phyloP scores from a whole-genome alignment of 1,139 yeast genomes.

The Yueomyces sp. region DNA sequence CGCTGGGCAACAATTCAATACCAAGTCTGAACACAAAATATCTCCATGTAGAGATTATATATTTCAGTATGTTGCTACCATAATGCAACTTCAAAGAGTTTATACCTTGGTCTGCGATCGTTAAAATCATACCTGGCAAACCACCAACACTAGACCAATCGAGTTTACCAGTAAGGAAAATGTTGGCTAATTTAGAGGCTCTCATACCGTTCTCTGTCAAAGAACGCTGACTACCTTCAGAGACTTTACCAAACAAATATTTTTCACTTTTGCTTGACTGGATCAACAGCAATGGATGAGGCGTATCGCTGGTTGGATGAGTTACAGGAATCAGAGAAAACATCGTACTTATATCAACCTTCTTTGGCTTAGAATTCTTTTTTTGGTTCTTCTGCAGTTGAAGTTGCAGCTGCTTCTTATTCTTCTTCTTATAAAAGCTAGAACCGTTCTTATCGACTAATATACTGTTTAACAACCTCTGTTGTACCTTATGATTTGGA shows the following conservation, averaged over 20 bases:
- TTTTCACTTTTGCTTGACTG: slow-evolving; percentile 35
- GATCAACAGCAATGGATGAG: slow-evolving; percentile 47
- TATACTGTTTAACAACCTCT: too few relatives aligned
- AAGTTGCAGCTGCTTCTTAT: too few relatives aligned
- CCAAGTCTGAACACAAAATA: slow-evolving; percentile 81
- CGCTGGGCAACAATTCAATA: slow-evolving; percentile 38
- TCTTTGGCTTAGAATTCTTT: too few relatives aligned
- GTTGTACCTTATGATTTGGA: too few relatives aligned
- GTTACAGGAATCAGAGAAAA: slow-evolving; percentile 28
- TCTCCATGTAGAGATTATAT: slow-evolving; percentile 69
- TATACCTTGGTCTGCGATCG: slow-evolving; percentile 73
- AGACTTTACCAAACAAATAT: slow-evolving; percentile 65
- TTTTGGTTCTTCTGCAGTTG: too few relatives aligned
- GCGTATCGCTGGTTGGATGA: slow-evolving; percentile 49
- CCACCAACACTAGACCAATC: slow-evolving; percentile 77
- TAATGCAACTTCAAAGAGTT: slow-evolving; percentile 34
- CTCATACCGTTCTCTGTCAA: slow-evolving; percentile 42
- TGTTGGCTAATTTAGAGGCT: slow-evolving; percentile 42
- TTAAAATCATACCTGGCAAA: slow-evolving; percentile 74
- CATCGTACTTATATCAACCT: slow-evolving; percentile 15
- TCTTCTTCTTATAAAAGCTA: too few relatives aligned
- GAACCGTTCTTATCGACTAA: too few relatives aligned
- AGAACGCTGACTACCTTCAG: slow-evolving; percentile 79
- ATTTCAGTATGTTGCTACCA: slow-evolving; percentile 34
- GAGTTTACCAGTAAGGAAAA: slow-evolving; percentile 65